Conservation (phyloP, 768 basidiomycete species). For the Kwoniella sp. region DNA sequence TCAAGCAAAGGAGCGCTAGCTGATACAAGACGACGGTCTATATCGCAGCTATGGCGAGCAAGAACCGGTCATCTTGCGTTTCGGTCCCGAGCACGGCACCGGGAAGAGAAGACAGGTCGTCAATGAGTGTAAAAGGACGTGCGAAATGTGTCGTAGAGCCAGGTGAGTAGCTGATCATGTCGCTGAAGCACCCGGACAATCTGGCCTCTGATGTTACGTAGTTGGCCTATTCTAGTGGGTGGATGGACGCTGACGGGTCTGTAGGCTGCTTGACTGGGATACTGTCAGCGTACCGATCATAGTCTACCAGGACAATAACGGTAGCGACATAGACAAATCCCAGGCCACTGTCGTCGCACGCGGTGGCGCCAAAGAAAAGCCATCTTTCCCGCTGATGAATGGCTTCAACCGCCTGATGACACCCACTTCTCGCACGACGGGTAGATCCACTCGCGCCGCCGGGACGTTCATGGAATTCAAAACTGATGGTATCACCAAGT, state of each 20-base stretch:
- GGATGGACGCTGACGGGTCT: neutral
- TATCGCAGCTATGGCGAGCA: constrained; percentile 17
- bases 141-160: constrained; percentile 22
- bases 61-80: constrained; percentile 18
- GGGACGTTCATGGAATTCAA: constrained; percentile 12
- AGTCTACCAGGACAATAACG: neutral
- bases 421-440: neutral
- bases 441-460: constrained; percentile 9
- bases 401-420: neutral
- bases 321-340: neutral
- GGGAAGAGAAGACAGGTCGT: constrained; percentile 17
- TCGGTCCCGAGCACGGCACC: neutral
- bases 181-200: too few relatives aligned
- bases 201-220: too few relatives aligned
- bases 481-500: constrained; percentile 14
- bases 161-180: constrained; percentile 15
- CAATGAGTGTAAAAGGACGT: constrained; percentile 4
- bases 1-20: neutral
- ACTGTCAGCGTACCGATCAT: constrained; percentile 8
- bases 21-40: neutral
- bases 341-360: neutral
- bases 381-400: constrained; percentile 6
- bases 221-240: too few relatives aligned
- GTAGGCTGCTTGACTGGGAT: constrained; percentile 16
- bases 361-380: neutral